A percentile compares a stretch with the other conserved stretches of the same genome.
Conservation (phyloP, 2,329 filamentous ascomycete genomes). For the Madurella fahalii region DNA sequence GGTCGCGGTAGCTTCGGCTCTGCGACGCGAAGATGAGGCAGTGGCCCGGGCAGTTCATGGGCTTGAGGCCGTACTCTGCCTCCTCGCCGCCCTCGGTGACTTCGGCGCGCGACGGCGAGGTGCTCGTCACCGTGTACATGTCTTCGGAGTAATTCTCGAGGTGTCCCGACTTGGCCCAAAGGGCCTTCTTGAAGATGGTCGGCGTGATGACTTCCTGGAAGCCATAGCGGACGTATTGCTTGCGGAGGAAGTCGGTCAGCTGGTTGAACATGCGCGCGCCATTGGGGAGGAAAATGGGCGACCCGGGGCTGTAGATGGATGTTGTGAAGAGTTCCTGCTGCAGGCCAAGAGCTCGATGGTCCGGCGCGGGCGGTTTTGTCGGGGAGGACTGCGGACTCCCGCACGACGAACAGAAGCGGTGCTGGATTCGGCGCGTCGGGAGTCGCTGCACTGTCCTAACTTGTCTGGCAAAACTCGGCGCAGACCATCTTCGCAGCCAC, state of each 20-base stretch:
- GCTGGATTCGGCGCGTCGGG: constrained; percentile 6
- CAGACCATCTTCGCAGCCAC: constrained; percentile 18
- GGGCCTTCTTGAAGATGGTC: constrained; percentile 82
- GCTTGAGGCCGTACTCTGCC: constrained; percentile 78
- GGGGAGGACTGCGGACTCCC: constrained; percentile 3
- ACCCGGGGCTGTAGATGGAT: constrained; percentile 77
- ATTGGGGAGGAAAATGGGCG: constrained; percentile 78
- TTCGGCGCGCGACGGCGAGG: constrained; percentile 40
- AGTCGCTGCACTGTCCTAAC: constrained; percentile 7
- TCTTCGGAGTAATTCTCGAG: constrained; percentile 88
- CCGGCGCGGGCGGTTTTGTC: constrained; percentile 34
- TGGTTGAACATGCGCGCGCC: constrained; percentile 81
- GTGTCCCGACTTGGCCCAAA: constrained; percentile 84
- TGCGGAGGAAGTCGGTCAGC: constrained; percentile 73
- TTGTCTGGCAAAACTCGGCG: constrained; percentile 7
- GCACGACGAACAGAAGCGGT: constrained; percentile 24
- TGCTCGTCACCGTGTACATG: constrained; percentile 77
- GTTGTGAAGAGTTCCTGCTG: constrained; percentile 75
- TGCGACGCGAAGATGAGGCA: constrained; percentile 77
- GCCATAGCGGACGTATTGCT: constrained; percentile 79
- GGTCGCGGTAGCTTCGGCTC: constrained; percentile 69
- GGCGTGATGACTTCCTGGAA: constrained; percentile 87
- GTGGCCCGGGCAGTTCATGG: constrained; percentile 91
- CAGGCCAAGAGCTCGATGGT: constrained; percentile 58
- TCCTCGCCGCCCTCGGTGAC: constrained; percentile 43